Evolutionary conservation across 2,329 filamentous ascomycete genomes (phyloP).

Genomic region (Pseudogymnoascus sp.): DNA sequence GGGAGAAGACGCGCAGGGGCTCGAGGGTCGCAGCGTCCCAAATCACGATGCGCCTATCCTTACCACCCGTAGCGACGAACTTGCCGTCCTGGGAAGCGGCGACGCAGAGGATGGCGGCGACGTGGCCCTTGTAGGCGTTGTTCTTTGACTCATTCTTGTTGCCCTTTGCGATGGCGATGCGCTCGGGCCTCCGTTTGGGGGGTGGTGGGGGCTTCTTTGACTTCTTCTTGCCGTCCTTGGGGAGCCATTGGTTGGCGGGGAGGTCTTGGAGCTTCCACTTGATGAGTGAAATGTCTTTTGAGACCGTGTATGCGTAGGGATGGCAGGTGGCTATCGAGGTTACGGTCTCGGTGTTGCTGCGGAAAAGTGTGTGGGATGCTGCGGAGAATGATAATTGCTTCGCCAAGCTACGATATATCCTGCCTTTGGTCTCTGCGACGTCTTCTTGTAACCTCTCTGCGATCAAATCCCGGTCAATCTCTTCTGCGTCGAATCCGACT

Average conservation of each 20-base stretch:
- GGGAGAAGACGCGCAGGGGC: constrained; percentile 75
- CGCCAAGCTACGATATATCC: constrained; percentile 74
- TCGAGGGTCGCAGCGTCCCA: constrained; percentile 76
- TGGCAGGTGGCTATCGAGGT: constrained; percentile 73
- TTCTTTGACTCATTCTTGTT: constrained; percentile 52
- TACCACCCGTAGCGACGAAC: constrained; percentile 82
- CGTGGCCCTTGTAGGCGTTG: constrained; percentile 66
- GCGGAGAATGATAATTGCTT: constrained; percentile 60
- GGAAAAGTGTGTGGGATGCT: constrained; percentile 63
- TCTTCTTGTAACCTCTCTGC: constrained; percentile 87
- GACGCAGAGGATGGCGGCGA: constrained; percentile 69
- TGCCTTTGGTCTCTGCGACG: constrained; percentile 83
- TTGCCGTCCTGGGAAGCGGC: constrained; percentile 84
- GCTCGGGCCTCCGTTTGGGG: constrained; percentile 52
- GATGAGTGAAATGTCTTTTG: constrained; percentile 73
- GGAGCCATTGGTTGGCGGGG: constrained; percentile 49
- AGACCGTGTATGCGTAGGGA: constrained; percentile 79
- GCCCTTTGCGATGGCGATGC: constrained; percentile 55
- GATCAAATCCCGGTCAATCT: constrained; percentile 87
- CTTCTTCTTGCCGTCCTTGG: constrained; percentile 42
- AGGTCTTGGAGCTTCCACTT: constrained; percentile 80
- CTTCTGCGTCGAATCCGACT: constrained; percentile 82
- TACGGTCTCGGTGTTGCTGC: constrained; percentile 66
- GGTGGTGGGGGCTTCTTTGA: constrained; percentile 49
- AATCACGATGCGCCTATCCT: constrained; percentile 75